Evolutionary conservation across 1,284 basidiomycete species (phyloP).

Genomic region (Hemileia vastatrix): DNA sequence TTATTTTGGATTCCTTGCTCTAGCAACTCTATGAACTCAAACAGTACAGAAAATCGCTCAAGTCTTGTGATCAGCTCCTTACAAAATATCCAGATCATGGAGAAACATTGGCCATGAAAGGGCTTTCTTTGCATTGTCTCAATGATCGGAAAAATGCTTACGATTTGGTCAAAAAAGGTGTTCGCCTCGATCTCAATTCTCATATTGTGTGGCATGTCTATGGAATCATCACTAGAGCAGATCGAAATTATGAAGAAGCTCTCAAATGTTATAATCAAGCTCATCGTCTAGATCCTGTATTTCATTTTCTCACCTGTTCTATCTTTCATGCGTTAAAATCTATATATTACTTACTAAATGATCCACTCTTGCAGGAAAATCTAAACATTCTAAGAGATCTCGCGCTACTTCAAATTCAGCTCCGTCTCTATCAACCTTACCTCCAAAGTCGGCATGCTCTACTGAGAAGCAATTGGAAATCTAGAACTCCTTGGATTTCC

Average conservation of each 20-base stretch:
- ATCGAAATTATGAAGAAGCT: slow-evolving; percentile 78
- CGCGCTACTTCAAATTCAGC: slow-evolving; percentile 77
- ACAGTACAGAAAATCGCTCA: slow-evolving; percentile 80
- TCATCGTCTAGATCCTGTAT: slow-evolving; percentile 76
- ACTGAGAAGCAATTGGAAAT: slow-evolving; percentile 67
- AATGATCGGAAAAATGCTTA: slow-evolving; percentile 68
- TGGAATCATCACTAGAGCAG: slow-evolving; percentile 80
- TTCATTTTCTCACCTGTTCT: background rate
- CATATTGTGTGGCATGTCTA: slow-evolving; percentile 99
- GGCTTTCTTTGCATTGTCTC: slow-evolving; percentile 72
- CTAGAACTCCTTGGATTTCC: slow-evolving; percentile 81
- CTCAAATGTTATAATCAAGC: slow-evolving; percentile 66
- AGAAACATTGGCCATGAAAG: slow-evolving; percentile 94
- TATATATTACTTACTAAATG: background rate
- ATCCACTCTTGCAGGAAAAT: slow-evolving; percentile 59
- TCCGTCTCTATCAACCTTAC: slow-evolving; percentile 70
- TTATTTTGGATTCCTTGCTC: background rate
- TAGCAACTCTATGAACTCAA: slow-evolving; percentile 64
- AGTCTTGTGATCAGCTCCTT: slow-evolving; percentile 85
- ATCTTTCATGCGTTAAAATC: background rate
- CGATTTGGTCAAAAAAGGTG: slow-evolving; percentile 75
- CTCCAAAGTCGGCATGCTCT: slow-evolving; percentile 75
- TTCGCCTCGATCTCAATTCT: slow-evolving; percentile 75
- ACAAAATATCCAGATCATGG: slow-evolving; percentile 95
- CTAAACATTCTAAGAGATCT: slow-evolving; percentile 85